Percentiles rank a stretch among this genome's conserved stretches.
Conservation (phyloP, 2,329 filamentous ascomycete species). For the Lecanicillium sp. region DNA sequence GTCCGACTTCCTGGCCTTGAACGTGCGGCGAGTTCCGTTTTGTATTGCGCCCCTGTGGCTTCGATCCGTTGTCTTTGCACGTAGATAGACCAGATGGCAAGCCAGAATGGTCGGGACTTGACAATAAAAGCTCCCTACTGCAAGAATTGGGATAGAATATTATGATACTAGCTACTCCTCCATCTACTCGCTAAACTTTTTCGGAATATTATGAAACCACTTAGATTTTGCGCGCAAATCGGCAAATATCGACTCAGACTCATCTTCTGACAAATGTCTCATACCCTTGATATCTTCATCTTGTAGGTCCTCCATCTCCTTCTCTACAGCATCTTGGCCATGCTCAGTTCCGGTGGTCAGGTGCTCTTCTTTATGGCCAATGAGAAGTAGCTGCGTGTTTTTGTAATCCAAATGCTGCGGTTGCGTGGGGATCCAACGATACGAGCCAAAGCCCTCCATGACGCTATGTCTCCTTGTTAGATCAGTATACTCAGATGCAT, state of each 20-base stretch:
- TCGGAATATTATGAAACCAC: slow-evolving; percentile 53
- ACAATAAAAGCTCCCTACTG: too few relatives aligned
- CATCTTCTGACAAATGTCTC: slow-evolving; percentile 40
- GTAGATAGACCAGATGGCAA: too few relatives aligned
- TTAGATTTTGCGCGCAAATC: slow-evolving; percentile 44
- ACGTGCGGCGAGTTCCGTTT: too few relatives aligned
- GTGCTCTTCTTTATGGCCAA: slow-evolving; percentile 54
- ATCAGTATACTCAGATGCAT: neutral
- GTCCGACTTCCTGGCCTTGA: too few relatives aligned
- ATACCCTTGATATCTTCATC: slow-evolving; percentile 67
- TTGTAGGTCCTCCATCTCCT: slow-evolving; percentile 69
- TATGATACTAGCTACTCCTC: too few relatives aligned
- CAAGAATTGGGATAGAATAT: too few relatives aligned
- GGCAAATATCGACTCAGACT: slow-evolving; percentile 40
- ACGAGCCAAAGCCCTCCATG: slow-evolving; percentile 62
- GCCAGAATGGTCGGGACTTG: too few relatives aligned
- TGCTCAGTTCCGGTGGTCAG: slow-evolving; percentile 36
- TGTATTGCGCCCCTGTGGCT: too few relatives aligned
- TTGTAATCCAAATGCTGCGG: slow-evolving; percentile 69
- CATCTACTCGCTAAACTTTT: too few relatives aligned
- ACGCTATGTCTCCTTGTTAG: slow-evolving; percentile 39
- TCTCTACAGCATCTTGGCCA: slow-evolving; percentile 56
- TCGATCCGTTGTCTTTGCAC: too few relatives aligned
- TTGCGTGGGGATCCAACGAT: slow-evolving; percentile 68
- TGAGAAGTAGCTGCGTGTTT: slow-evolving; percentile 71